These are phyloP conservation scores for Articulospora tetracladia DNA, from an alignment of 495 filamentous ascomycete genomes.

Conservation along the genomic window DNA sequence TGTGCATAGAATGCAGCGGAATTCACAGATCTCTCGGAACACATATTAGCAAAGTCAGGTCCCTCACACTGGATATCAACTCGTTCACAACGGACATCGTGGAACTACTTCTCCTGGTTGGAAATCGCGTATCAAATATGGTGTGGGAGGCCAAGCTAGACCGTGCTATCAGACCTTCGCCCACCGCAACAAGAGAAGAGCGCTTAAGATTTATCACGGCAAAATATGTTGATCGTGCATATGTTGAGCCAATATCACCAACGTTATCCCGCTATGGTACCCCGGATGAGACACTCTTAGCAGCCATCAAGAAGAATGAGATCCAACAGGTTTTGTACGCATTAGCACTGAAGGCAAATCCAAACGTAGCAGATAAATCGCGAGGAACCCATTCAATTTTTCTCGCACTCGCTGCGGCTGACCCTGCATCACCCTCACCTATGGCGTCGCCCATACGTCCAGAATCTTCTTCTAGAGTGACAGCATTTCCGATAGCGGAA, in stretches of 20 bases:
- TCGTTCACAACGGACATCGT: slow-evolving; percentile 96
- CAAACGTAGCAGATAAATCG: slow-evolving; percentile 82
- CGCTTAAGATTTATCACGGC: slow-evolving; percentile 88
- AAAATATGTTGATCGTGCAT: slow-evolving; percentile 86
- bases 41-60: slow-evolving; percentile 96
- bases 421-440: slow-evolving; percentile 70
- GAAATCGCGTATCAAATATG: slow-evolving; percentile 94
- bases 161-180: slow-evolving; percentile 60
- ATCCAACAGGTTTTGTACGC: slow-evolving; percentile 89
- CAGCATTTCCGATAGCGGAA: slow-evolving; percentile 82
- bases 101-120: slow-evolving; percentile 87
- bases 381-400: slow-evolving; percentile 84
- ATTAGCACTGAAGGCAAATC: slow-evolving; percentile 80
- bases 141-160: slow-evolving; percentile 90
- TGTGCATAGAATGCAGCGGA: slow-evolving; percentile 98
- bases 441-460: slow-evolving; percentile 25
- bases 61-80: slow-evolving; percentile 88
- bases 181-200: slow-evolving; percentile 80
- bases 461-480: slow-evolving; percentile 31
- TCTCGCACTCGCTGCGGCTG: slow-evolving; percentile 89
- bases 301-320: slow-evolving; percentile 91
- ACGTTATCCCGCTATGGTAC: slow-evolving; percentile 73
- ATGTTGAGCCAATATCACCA: slow-evolving; percentile 72
- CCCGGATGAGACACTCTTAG: slow-evolving; percentile 86
- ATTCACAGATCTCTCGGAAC: slow-evolving; percentile 96